Evolutionary conservation across 805 yeast species (phyloP), one percentile per base, ranked within the genome.

Genomic region (Candida dajiaensis): DNA sequence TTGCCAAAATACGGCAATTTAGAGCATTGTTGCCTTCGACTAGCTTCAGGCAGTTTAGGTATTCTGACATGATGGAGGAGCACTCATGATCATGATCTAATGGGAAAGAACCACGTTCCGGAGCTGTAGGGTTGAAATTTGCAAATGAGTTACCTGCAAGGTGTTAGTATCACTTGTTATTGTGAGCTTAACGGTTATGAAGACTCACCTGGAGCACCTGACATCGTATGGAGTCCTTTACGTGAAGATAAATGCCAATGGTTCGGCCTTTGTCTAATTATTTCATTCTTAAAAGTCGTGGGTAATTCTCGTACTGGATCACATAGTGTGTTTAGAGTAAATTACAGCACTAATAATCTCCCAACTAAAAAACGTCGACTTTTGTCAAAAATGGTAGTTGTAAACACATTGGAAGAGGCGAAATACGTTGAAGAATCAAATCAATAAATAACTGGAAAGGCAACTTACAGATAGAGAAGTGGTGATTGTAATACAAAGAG

Each of bases 61-160:
- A 92, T 41, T 77, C 77, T 39, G 73, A 62, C 94, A 90, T 94
- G 48, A 80, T 77, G 20, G 72, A 71, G 20, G 81, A 78, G 61
- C 98, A 92, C 53, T 94, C 98, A 8, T 76, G 77, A 49, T 78
- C 82, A 60, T 92, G 99, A 60, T 92, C 99, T 40, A 92, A 70
- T 0, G 98, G 99, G 65, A 92, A 92, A 0, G 98, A 88, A 0
- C 99, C 99, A 54, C 97, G 71, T 54, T 92, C 96, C 2, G 99
- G 99, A 20, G 99, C 96, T 0, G 92, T 84, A 10, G 97, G 96
- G 13, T 80, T 72, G 72, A 84, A 74, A 38, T 73, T 67, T 38
- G 67, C 62, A 41, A 73, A 55, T 15, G 75, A 61, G 48, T 72
- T 72, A 29, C 81, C 80, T 37, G 74, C 4, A n/a, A 12, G 8